These are phyloP conservation scores for Pseudogymnoascus sp. DNA, from an alignment of 2,329 filamentous ascomycete genomes.

Conservation along the genomic window DNA sequence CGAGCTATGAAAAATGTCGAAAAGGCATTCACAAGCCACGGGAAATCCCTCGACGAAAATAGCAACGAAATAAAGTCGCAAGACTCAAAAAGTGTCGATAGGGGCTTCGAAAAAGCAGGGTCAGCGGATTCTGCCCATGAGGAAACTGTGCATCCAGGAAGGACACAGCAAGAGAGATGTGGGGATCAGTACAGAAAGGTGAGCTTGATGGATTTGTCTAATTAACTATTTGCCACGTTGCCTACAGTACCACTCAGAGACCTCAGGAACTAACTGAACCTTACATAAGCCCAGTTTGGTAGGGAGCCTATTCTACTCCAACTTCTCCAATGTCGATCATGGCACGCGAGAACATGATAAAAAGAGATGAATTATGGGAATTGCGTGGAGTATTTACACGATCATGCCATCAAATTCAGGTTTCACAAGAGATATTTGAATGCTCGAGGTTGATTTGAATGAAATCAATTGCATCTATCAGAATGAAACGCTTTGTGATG, in stretches of 20 bases:
- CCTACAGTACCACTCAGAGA: not conserved
- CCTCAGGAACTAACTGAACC: not conserved
- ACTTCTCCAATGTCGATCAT: slow-evolving; percentile 1
- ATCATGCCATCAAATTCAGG: not conserved
- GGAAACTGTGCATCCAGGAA: not conserved
- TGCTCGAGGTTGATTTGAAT: not conserved
- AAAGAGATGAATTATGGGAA: not conserved
- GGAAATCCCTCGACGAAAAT: not conserved
- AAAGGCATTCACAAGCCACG: not conserved
- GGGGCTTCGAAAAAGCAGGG: not conserved
- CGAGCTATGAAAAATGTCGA: slow-evolving; percentile 1
- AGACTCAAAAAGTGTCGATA: not conserved
- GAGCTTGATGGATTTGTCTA: not conserved
- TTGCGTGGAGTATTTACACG: not conserved
- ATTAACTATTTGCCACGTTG: not conserved
- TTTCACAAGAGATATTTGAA: not conserved
- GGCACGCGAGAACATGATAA: not conserved
- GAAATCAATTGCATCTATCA: slow-evolving; percentile 6
- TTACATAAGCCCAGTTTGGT: not conserved
- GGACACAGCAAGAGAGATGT: slow-evolving; percentile 1
- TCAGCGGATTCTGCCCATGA: not conserved
- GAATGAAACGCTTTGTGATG: slow-evolving; percentile 1
- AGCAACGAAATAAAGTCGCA: not conserved
- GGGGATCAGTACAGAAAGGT: slow-evolving; percentile 5
- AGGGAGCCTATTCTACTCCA: not conserved